phyloP scores from a whole-genome alignment of 1,284 basidiomycete genomes.

The Golubevia pallescens region DNA sequence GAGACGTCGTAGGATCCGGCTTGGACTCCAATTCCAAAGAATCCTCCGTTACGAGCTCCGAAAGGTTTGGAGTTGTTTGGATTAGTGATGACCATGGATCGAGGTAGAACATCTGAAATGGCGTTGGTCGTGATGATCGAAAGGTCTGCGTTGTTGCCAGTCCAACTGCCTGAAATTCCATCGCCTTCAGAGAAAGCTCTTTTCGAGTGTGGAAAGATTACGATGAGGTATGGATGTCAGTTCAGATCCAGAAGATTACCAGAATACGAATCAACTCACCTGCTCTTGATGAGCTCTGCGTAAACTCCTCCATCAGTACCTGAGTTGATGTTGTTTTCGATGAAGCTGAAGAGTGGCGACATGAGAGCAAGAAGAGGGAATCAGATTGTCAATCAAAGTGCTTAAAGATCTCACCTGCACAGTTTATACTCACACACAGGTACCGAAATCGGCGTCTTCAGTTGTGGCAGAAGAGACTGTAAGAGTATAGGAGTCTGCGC shows the following conservation, averaged over 20 bases:
- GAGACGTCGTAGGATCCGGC: conserved; percentile 27
- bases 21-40: conserved; percentile 29
- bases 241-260: background rate
- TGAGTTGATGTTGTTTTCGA: conserved; percentile 37
- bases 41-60: conserved; percentile 37
- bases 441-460: too few species aligned
- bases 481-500: too few species aligned
- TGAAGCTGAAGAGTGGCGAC: conserved; percentile 14
- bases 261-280: background rate
- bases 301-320: conserved; percentile 40
- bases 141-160: background rate
- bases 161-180: background rate
- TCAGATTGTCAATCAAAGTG: too few species aligned
- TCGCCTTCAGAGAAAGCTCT: background rate
- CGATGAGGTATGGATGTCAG: background rate
- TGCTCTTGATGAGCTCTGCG: conserved; percentile 37
- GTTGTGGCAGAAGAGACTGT: too few species aligned
- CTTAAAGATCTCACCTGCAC: too few species aligned
- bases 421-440: too few species aligned
- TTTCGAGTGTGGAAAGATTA: background rate
- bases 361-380: too few species aligned
- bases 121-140: conserved; percentile 18
- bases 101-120: conserved; percentile 31
- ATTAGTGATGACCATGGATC: conserved; percentile 23
- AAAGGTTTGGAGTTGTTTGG: conserved; percentile 12